A percentile compares a stretch with the other conserved stretches of the same genome.
Evolutionary conservation across 83 land plant genomes (phyloP).

Genomic region (Thuja plicata): DNA sequence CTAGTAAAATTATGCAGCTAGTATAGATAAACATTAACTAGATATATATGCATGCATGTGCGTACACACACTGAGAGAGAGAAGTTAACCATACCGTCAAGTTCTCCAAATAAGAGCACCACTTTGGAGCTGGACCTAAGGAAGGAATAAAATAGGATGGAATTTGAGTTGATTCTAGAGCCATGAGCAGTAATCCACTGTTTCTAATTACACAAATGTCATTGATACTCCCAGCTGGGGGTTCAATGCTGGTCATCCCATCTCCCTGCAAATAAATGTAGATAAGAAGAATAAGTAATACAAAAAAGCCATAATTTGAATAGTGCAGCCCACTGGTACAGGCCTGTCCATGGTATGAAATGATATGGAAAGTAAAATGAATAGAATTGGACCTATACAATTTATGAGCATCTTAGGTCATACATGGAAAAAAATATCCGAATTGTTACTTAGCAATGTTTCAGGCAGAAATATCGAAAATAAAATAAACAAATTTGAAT

Average conservation of each 20-base stretch:
- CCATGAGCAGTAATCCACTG: constrained; percentile 90
- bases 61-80: background rate
- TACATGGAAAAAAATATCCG: no score
- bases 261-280: constrained; percentile 59
- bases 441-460: background rate
- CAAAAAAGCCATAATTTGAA: background rate
- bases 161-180: constrained; percentile 81
- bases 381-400: no score
- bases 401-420: background rate
- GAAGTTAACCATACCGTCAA: constrained; percentile 55
- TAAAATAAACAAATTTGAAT: background rate
- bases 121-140: constrained; percentile 95
- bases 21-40: background rate
- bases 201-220: constrained; percentile 78
- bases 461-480: background rate
- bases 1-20: background rate
- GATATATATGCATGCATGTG: background rate
- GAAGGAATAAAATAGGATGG: constrained; percentile 92
- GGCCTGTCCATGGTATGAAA: background rate
- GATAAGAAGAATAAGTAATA: background rate
- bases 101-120: constrained; percentile 89
- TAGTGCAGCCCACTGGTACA: background rate
- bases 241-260: constrained; percentile 83
- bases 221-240: constrained; percentile 77
- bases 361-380: background rate